Conservation (phyloP, 306 rosid species). For the Coriaria nepalensis region DNA sequence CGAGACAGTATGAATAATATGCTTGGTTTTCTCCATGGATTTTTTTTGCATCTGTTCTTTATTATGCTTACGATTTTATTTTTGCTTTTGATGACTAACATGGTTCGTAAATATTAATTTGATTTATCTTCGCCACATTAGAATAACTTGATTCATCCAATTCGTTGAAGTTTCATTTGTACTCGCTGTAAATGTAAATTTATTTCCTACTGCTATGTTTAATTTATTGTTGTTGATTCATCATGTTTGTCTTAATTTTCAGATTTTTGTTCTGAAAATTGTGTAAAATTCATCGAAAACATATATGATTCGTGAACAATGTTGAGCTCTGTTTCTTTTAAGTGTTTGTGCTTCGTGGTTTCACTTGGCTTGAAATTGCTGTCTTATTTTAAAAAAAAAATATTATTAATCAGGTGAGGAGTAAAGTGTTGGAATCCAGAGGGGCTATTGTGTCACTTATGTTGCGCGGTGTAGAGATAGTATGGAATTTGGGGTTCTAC, state of each 20-base stretch:
- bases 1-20: constrained; percentile 46
- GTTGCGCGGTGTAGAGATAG: constrained; percentile 82
- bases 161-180: too few species aligned
- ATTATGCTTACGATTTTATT: constrained; percentile 1
- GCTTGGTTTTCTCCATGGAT: background rate
- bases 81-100: background rate
- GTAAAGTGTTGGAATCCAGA: constrained; percentile 73
- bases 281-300: background rate
- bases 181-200: too few species aligned
- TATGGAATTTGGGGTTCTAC: constrained; percentile 82
- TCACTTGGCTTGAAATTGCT: background rate
- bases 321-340: background rate
- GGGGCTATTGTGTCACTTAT: constrained; percentile 68
- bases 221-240: background rate
- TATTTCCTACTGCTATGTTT: background rate
- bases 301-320: background rate
- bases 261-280: background rate
- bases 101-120: too few species aligned
- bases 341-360: background rate
- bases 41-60: background rate
- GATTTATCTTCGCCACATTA: too few species aligned
- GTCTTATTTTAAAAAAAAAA: constrained; percentile 4
- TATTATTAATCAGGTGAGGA: constrained; percentile 50
- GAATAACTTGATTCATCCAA: too few species aligned
- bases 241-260: background rate